Percentiles rank a stretch among this genome's conserved stretches.
phyloP scores from a whole-genome alignment of 495 filamentous ascomycete genomes.

The Penicillium ucsense region DNA sequence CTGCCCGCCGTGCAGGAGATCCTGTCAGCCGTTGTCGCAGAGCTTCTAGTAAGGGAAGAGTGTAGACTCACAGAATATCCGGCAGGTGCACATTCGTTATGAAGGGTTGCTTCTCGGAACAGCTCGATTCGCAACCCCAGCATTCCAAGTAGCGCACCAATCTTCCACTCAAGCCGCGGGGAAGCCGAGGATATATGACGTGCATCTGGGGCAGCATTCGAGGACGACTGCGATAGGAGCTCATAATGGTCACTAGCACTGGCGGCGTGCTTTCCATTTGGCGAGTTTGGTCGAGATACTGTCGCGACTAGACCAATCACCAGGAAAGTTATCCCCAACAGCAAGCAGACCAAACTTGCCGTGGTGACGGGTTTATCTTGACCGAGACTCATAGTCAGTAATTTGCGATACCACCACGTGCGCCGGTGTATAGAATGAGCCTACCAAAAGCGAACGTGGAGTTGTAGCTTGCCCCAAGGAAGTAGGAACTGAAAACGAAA shows the following conservation, averaged over 20 bases:
- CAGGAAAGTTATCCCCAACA: slow-evolving; percentile 24
- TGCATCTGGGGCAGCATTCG: slow-evolving; percentile 1
- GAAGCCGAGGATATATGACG: neutral
- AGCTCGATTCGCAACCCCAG: slow-evolving; percentile 30
- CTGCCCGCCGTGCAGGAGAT: slow-evolving; percentile 4
- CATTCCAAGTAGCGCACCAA: slow-evolving; percentile 17
- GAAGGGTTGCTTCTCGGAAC: slow-evolving; percentile 24
- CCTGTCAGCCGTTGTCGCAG: too few species aligned
- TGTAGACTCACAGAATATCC: slow-evolving; percentile 30
- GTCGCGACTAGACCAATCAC: slow-evolving; percentile 19
- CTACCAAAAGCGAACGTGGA: slow-evolving; percentile 35
- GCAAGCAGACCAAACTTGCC: slow-evolving; percentile 25
- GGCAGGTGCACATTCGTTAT: slow-evolving; percentile 31
- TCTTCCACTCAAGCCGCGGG: slow-evolving; percentile 16
- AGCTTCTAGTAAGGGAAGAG: neutral
- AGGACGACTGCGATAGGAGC: slow-evolving; percentile 9
- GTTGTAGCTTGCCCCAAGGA: slow-evolving; percentile 26
- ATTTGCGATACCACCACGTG: neutral
- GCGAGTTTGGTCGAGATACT: slow-evolving; percentile 8
- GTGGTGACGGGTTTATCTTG: slow-evolving; percentile 36
- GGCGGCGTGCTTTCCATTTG: slow-evolving; percentile 10
- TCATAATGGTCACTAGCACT: slow-evolving; percentile 14
- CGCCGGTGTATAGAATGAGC: slow-evolving; percentile 1
- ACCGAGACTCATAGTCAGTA: slow-evolving; percentile 1
- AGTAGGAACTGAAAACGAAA: slow-evolving; percentile 27